A percentile compares a stretch with the other conserved stretches of the same genome.
These are phyloP conservation scores for Ilex paraguariensis DNA, from an alignment of 305 asterid species.

Conservation along the genomic window DNA sequence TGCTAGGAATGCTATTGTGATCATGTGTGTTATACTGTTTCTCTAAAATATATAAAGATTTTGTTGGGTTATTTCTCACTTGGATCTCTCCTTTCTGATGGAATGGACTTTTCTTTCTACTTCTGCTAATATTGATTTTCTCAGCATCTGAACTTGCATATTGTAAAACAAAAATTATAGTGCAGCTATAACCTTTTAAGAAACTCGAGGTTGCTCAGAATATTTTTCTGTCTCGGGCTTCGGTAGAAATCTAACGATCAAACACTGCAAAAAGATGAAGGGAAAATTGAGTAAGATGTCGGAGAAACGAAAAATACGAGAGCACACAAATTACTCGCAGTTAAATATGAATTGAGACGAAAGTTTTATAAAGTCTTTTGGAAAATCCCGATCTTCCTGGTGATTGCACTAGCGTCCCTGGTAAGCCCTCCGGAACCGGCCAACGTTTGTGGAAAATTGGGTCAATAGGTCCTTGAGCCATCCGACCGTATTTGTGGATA, in stretches of 20 bases:
- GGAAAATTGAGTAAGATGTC: too few relatives aligned
- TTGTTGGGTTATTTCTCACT: constrained; percentile 8
- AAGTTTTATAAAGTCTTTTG: too few relatives aligned
- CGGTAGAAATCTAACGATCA: not conserved
- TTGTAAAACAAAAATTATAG: not conserved
- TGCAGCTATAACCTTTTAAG: not conserved
- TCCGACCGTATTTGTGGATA: too few relatives aligned
- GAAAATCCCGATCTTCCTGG: too few relatives aligned
- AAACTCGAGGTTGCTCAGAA: not conserved
- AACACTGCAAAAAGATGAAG: too few relatives aligned
- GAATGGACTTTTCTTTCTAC: constrained; percentile 2
- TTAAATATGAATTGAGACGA: too few relatives aligned
- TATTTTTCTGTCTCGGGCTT: not conserved
- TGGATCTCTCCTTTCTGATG: not conserved
- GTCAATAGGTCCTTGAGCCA: too few relatives aligned
- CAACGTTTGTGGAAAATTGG: too few relatives aligned
- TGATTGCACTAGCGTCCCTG: too few relatives aligned
- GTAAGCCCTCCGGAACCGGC: too few relatives aligned
- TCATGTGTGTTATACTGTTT: constrained; percentile 25
- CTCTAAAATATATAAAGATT: constrained; percentile 13
- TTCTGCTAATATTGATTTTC: constrained; percentile 10
- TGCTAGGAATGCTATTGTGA: constrained; percentile 20
- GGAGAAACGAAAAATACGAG: too few relatives aligned
- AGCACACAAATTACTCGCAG: too few relatives aligned
- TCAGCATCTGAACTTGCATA: not conserved